A percentile compares a stretch with the other conserved stretches of the same genome.
These are phyloP conservation scores for Alternaria sp. DNA, from an alignment of 2,329 filamentous ascomycete genomes.

Conservation along the genomic window DNA sequence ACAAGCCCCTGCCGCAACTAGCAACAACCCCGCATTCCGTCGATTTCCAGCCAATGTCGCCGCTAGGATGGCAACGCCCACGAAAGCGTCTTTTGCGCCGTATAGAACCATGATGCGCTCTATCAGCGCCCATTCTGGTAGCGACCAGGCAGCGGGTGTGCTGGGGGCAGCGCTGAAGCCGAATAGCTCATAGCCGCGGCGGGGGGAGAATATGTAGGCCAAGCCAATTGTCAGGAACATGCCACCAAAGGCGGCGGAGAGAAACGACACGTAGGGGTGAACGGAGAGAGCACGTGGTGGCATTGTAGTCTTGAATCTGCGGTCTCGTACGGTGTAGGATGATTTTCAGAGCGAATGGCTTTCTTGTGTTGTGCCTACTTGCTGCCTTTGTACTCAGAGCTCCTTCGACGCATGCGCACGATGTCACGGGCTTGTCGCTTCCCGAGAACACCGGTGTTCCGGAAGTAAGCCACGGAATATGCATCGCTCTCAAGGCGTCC, in stretches of 20 bases:
- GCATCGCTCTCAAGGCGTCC: no score
- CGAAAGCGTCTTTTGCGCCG: conserved; percentile 61
- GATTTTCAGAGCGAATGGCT: rapidly evolving
- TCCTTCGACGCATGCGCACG: no score
- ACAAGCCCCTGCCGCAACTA: conserved; percentile 53
- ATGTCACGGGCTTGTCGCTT: no score
- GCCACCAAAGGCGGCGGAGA: conserved; percentile 33
- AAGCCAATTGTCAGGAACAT: conserved; percentile 50
- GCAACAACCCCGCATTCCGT: conserved; percentile 54
- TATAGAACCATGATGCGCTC: conserved; percentile 58
- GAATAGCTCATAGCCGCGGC: conserved; percentile 50
- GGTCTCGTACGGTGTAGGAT: rapidly evolving
- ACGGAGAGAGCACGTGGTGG: not conserved
- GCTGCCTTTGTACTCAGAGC: no score
- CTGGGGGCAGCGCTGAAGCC: conserved; percentile 41
- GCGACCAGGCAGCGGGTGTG: conserved; percentile 40
- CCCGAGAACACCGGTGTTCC: no score
- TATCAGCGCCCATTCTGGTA: conserved; percentile 51
- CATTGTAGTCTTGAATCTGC: not conserved
- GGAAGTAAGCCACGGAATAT: no score
- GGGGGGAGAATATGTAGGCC: conserved; percentile 52
- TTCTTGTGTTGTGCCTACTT: no score
- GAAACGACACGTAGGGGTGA: not conserved
- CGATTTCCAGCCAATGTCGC: conserved; percentile 51
- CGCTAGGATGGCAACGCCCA: conserved; percentile 53